These are phyloP conservation scores for Fusarium pseudograminearum DNA, from an alignment of 2,329 filamentous ascomycete genomes.

Conservation along the genomic window DNA sequence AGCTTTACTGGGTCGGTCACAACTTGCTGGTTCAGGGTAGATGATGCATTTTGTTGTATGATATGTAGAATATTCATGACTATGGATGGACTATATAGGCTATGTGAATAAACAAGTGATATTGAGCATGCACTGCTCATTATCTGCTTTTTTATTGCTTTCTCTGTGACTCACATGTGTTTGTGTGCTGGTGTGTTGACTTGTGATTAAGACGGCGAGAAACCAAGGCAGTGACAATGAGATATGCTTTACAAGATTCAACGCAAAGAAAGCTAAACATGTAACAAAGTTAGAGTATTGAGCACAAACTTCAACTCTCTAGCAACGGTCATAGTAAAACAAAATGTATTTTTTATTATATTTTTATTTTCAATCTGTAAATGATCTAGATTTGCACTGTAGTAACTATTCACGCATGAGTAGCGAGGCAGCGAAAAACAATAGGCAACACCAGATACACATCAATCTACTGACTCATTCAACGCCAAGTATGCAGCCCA, in stretches of 20 bases:
- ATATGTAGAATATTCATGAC: not conserved
- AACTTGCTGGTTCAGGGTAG: conserved; percentile 1
- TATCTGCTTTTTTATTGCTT: fast-evolving
- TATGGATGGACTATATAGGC: not conserved
- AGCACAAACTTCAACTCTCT: no score
- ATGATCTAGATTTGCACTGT: not conserved
- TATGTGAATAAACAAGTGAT: not conserved
- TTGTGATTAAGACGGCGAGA: not conserved
- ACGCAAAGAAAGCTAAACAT: fast-evolving
- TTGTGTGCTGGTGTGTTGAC: not conserved
- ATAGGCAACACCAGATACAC: not conserved
- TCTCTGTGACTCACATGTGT: not conserved
- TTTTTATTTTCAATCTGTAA: not conserved
- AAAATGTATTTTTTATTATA: not conserved
- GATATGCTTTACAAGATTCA: not conserved
- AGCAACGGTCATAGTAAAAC: not conserved
- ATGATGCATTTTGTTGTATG: conserved; percentile 1
- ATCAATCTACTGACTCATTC: not conserved
- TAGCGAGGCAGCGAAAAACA: no score
- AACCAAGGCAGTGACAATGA: not conserved
- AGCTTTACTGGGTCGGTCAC: not conserved
- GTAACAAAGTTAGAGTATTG: not conserved
- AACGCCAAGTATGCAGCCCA: not conserved
- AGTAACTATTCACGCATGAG: not conserved
- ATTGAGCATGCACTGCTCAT: fast-evolving